Base-by-base conservation (phyloP, 805 yeast genomes). In the Candida succiphila region DNA sequence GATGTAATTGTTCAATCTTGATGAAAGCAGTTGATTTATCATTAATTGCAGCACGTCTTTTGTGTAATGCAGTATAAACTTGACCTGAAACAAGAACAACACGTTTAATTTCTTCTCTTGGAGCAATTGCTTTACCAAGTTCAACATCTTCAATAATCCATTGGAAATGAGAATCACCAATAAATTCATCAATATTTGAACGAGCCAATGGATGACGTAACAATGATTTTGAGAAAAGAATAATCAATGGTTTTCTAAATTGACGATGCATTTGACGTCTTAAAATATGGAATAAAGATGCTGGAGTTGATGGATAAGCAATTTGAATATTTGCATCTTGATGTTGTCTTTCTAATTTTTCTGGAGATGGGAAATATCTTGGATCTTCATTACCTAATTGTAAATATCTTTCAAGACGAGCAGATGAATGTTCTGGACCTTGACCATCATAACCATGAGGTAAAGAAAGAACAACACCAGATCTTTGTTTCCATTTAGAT, bases 381-480 rank as follows among this genome's bases (percentile, higher is more conserved):
- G 85, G 86, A 61, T 92, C 98, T 67, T 92, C 99, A 58, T 88
- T 88, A 55, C 95, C 81, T 56, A 92, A 65, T 68, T 85, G 95
- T 62, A 92, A 72, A 67, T 87, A 92, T 69, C 99, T 80, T 69
- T 92, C 99, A 35, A 92, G 63, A 73, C 97, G 81, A 52, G 95
- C 97, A 37, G 95, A 84, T 19, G 98, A 92, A 66, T 92, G 99
- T 69, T 92, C 99, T 45, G 99, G 97, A 53, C 99, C 99, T 69
- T 92, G 98, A 46, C 99, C 99, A 60, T 92, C 99, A 61, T 88
- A 92, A 67, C 99, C 99, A 60, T 92, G 99, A 37, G 99, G 99
- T 63, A 92, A 72, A 4, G 96, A 85, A 48, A 92, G 65, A 25
- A 92, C 95, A 39, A 92, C 58, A 59, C 99, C 99, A 12, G 96